Base-by-base conservation (phyloP, 225 moss, liverwort and hornwort species). In the Anthoceros angustus region DNA sequence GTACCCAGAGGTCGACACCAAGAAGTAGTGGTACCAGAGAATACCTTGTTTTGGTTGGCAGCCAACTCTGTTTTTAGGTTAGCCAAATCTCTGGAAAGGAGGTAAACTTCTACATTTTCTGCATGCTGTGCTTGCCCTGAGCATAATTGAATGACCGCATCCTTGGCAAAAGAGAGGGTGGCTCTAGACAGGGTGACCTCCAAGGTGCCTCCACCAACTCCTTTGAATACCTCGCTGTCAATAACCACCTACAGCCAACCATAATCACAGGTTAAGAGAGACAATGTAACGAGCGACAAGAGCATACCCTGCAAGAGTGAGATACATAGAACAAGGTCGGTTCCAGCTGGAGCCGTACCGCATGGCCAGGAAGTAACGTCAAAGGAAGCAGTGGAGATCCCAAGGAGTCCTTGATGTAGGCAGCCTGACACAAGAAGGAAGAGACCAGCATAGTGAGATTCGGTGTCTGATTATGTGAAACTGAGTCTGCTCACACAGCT, bases 171-270 rank as follows among this genome's bases (percentile, higher is more conserved):
- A 25, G 90, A 87, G 62, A 93, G 64, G n/a, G 90, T 72, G 68
- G 88, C 85, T 68, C 79, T 91, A 60, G 88, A 75, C 71, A 95
- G 75, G n/a, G 73, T 84, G 75, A 95, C 85, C 55, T 79, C 63
- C 43, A 95, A 95, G 63, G 80, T 75, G 15, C 86, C 91, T 70
- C 85, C 81, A 40, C 85, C 95, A 61, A 95, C 86, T 70, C 95
- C 91, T 42, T 70, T 79, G 71, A 78, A 86, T 42, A 80, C 65
- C 76, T 95, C 95, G 4, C 68, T 78, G 15, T 83, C 71, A 62
- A 95, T 70, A 11, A 78, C 71, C 15, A 95, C 87, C 90, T 93
- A 77, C 61, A 45, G 18, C n/a, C 41, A 62, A 16, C 8, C 41
- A 25, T n/a, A n/a, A n/a, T n/a, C n/a, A n/a, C n/a, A n/a, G n/a